Base-by-base conservation (phyloP, 495 filamentous ascomycete species). In the Aspergillus steynii region DNA sequence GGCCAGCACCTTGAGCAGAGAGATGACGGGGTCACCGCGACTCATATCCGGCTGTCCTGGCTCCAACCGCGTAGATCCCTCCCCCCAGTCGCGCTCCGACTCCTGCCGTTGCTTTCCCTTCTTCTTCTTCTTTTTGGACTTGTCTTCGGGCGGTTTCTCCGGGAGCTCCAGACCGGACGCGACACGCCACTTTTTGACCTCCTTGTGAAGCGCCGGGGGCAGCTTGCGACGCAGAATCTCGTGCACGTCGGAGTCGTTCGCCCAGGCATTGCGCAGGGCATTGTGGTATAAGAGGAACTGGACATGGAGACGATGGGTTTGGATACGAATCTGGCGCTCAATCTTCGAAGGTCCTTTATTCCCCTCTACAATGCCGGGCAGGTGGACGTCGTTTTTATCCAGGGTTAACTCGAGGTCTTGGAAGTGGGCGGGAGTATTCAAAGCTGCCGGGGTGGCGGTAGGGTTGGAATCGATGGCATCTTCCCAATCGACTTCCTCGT, bases 251-350 rank as follows among this genome's bases (percentile, higher is more conserved):
- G 82, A 66, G 67, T 98, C 92, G 62, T 90, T 93, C 28, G 88
- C 70, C 94, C 95, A 99, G 7, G 84, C 68, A 72, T 97, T 99
- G 28, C 95, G 87, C 25, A 96, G 68, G 0, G 88, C 82, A 71
- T 97, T 97, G 66, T 97, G 93, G 74, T 87, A 95, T 50, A 99
- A 83, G 50, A 99, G 74, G 60, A 88, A 84, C 68, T 94, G 90
- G 4, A 99, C 94, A 74, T 99, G 95, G 67, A 95, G 82, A 64
- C 90, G 89, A 70, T 99, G 95, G 7, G 91, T 92, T 45, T 85
- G 75, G 7, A 87, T 80, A 37, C 95, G 82, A 47, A 94, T 91
- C 61, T 83, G 82, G 60, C 92, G 85, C 67, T 97, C 89, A 8
- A 88, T 85, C 73, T 95, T 96, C 25, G 87, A 90, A 0, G 91